Base-by-base conservation (phyloP, 768 basidiomycete genomes). In the Suillus cothurnatus region DNA sequence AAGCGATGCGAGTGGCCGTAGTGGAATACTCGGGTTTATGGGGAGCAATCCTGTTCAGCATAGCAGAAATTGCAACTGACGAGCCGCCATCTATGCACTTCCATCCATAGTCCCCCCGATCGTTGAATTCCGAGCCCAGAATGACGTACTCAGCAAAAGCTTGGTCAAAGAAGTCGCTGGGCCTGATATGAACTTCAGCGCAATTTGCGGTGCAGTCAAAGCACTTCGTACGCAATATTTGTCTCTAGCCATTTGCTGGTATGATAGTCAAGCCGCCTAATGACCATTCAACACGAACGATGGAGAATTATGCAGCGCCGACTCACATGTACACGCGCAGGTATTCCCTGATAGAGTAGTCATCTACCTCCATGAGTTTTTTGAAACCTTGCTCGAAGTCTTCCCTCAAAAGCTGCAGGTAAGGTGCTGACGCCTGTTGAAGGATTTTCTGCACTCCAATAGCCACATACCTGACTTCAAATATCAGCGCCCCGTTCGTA, bases 41-140 rank as follows among this genome's bases (percentile, higher is more conserved):
- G 17, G 57, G 57, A 41, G 26, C 39, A 19, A 59, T 59, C 28
- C 26, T 59, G 58, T 59, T 38, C 26, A 59, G 12, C 58, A 59
- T 59, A 14, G 58, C 38, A 28, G 58, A 59, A 41, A 59, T 21
- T 41, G 26, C 26, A 41, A 59, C 58, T 12, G 38, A 19, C 12
- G 58, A 41, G 58, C 58, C 39, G 6, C 58, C 39, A 1, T 59
- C 39, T 21, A 59, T 28, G 58, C 58, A 59, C n/a, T 43, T 59
- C 39, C 58, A 59, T 41, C 19, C 28, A 21, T 19, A 28, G 9
- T 31, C 28, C 19, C 28, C 38, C 26, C 2, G 17, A 23, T 39
- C 57, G 17, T 26, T 2, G 17, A 41, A 31, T 19, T 59, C 41
- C 12, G 26, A 11, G 28, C 19, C 1, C 3, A 59, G 39, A 21